A percentile compares a stretch with the other conserved stretches of the same genome.
These are phyloP conservation scores for Meyerozyma carpophila DNA, from an alignment of 1,139 yeast genomes.

Conservation along the genomic window DNA sequence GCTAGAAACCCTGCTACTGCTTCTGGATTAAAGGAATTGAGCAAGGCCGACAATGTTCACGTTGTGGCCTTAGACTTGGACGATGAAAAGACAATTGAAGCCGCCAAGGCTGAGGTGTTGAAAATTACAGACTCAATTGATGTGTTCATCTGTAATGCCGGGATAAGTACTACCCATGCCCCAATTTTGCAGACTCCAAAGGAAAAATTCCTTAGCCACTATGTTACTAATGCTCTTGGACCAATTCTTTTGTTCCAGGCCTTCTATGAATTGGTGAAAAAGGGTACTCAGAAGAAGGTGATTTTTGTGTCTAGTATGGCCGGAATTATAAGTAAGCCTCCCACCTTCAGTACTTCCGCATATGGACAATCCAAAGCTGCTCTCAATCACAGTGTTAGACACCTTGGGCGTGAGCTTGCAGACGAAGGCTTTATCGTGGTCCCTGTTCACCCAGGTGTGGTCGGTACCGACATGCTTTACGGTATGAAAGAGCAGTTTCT, in stretches of 20 bases:
- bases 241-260: slow-evolving; percentile 2
- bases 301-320: slow-evolving; percentile 3
- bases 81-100: neutral
- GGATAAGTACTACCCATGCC: neutral
- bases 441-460: slow-evolving; percentile 26
- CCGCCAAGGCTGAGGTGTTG: neutral
- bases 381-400: slow-evolving; percentile 17
- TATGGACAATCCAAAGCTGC: slow-evolving; percentile 34
- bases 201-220: slow-evolving; percentile 1
- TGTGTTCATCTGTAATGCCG: slow-evolving; percentile 4
- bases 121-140: slow-evolving; percentile 3
- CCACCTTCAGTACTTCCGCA: slow-evolving; percentile 9
- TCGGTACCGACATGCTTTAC: slow-evolving; percentile 19
- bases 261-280: slow-evolving; percentile 3
- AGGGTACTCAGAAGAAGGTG: slow-evolving; percentile 16
- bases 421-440: slow-evolving; percentile 16
- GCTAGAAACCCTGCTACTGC: slow-evolving; percentile 6
- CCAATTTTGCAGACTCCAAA: neutral
- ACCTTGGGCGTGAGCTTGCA: slow-evolving; percentile 14
- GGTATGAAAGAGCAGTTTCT: neutral
- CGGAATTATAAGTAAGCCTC: neutral
- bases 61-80: slow-evolving; percentile 5
- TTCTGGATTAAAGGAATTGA: slow-evolving; percentile 8
- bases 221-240: neutral
- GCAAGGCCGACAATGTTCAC: slow-evolving; percentile 4